A percentile compares a stretch with the other conserved stretches of the same genome.
These are phyloP conservation scores for Hortaea sp. DNA, from an alignment of 2,329 filamentous ascomycete genomes.

Conservation along the genomic window DNA sequence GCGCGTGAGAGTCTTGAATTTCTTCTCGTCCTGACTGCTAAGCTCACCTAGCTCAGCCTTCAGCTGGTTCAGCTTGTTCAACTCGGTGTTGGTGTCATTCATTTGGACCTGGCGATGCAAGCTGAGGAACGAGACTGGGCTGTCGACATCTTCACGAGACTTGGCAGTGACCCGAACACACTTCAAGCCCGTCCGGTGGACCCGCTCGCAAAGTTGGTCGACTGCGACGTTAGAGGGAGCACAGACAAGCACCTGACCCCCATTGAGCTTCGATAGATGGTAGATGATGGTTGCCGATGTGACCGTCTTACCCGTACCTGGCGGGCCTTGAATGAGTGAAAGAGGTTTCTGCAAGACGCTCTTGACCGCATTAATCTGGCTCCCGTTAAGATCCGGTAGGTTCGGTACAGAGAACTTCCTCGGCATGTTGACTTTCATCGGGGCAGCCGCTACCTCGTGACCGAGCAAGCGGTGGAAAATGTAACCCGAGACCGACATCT, in stretches of 20 bases:
- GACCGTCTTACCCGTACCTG: conserved; percentile 95
- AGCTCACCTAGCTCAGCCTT: conserved; percentile 87
- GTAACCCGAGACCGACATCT: conserved; percentile 96
- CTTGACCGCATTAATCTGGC: conserved; percentile 93
- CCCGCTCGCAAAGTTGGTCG: conserved; percentile 93
- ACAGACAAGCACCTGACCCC: conserved; percentile 88
- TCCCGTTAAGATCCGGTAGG: conserved; percentile 86
- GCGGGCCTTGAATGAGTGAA: conserved; percentile 91
- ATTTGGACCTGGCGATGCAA: conserved; percentile 92
- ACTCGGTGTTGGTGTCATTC: conserved; percentile 90
- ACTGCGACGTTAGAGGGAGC: conserved; percentile 97
- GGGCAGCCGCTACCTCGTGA: conserved; percentile 85
- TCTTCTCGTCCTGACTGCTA: conserved; percentile 94
- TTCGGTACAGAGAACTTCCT: conserved; percentile 95
- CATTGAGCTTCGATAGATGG: conserved; percentile 89
- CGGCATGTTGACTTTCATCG: conserved; percentile 90
- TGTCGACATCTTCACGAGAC: conserved; percentile 96
- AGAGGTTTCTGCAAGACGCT: conserved; percentile 87
- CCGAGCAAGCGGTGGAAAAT: conserved; percentile 96
- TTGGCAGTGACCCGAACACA: conserved; percentile 97
- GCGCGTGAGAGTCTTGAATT: conserved; percentile 90
- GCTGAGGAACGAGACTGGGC: conserved; percentile 90
- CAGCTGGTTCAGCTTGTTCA: conserved; percentile 83
- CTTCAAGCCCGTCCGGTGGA: conserved; percentile 89
- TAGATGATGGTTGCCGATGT: conserved; percentile 98